Conservation (phyloP, 2,329 filamentous ascomycete genomes). For the Lojkania enalia region DNA sequence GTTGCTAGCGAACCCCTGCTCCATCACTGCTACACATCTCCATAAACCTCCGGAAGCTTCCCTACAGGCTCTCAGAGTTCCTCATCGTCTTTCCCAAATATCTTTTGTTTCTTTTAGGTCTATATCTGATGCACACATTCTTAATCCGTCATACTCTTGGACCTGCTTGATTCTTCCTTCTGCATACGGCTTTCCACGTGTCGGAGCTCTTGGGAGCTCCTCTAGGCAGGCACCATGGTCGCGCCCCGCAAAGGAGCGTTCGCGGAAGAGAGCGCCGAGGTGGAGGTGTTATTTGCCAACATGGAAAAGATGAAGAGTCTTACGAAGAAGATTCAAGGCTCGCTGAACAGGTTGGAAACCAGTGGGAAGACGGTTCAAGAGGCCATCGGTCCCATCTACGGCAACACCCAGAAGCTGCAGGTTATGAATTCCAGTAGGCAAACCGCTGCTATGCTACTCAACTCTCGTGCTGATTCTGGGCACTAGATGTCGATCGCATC, state of each 20-base stretch:
- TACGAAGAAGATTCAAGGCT: conserved; percentile 94
- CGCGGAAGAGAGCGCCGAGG: conserved; percentile 69
- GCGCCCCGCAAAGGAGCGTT: conserved; percentile 60
- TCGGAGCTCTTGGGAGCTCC: conserved; percentile 24
- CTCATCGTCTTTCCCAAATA: background rate
- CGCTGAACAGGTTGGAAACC: conserved; percentile 78
- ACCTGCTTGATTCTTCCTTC: conserved; percentile 5
- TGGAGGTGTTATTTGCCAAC: conserved; percentile 67
- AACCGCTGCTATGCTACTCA: background rate
- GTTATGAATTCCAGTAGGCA: conserved; percentile 62
- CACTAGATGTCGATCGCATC: conserved; percentile 78
- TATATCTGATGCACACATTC: background rate
- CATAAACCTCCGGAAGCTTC: conserved; percentile 13
- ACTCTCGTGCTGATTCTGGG: background rate
- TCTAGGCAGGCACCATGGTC: conserved; percentile 50
- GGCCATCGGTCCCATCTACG: conserved; percentile 88
- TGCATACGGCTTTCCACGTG: conserved; percentile 6
- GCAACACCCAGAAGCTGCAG: conserved; percentile 88
- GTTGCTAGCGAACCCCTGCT: conserved; percentile 5
- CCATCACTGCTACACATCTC: conserved; percentile 5
- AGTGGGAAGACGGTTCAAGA: conserved; percentile 90
- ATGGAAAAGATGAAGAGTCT: conserved; percentile 91
- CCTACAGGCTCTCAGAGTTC: conserved; percentile 1
- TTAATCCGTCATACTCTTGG: background rate
- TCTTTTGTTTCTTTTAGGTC: background rate